Percentiles rank a stretch among this genome's conserved stretches.
These are phyloP conservation scores for Cryphonectria nitschkei DNA, from an alignment of 2,329 filamentous ascomycete genomes.

Conservation along the genomic window DNA sequence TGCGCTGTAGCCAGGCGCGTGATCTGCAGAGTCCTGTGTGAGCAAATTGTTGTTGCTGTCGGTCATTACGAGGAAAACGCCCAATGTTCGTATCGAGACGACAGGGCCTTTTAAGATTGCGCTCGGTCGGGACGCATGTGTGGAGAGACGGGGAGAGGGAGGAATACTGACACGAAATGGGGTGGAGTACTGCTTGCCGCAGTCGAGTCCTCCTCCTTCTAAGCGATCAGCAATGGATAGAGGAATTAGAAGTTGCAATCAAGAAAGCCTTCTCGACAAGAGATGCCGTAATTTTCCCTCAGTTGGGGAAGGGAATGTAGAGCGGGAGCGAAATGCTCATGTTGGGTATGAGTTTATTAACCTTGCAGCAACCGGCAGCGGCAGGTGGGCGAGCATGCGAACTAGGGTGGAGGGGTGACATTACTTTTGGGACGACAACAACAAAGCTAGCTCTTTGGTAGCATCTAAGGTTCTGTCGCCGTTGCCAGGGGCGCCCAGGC, in stretches of 20 bases:
- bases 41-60: neutral
- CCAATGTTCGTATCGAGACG: neutral
- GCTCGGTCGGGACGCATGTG: slow-evolving; percentile 3
- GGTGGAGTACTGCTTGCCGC: neutral
- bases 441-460: slow-evolving; percentile 12
- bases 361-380: neutral
- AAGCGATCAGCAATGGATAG: neutral
- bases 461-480: slow-evolving; percentile 7
- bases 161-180: neutral
- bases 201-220: neutral
- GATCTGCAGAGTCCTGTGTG: neutral
- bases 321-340: neutral
- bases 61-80: neutral
- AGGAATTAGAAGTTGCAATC: neutral
- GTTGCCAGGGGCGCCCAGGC: slow-evolving; percentile 22
- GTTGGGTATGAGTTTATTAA: neutral
- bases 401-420: neutral
- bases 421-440: slow-evolving; percentile 14
- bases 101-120: neutral
- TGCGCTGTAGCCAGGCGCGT: slow-evolving; percentile 1
- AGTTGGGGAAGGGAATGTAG: slow-evolving; percentile 1
- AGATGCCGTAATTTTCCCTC: neutral
- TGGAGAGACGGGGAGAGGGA: neutral
- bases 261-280: neutral
- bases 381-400: neutral